phyloP scores from a whole-genome alignment of 2,329 filamentous ascomycete species.

The Pyricularia sp. region DNA sequence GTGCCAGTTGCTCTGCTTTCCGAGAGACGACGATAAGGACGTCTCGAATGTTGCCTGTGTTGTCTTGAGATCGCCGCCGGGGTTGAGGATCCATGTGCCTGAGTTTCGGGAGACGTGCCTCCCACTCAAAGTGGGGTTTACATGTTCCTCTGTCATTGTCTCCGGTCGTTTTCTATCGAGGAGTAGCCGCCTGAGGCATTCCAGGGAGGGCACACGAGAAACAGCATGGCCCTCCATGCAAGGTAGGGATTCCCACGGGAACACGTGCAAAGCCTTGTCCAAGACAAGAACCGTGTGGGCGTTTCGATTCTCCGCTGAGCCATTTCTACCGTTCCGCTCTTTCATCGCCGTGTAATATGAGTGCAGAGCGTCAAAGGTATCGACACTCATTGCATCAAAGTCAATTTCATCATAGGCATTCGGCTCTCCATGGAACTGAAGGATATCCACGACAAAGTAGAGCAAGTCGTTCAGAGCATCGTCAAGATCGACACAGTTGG shows the following conservation, averaged over 20 bases:
- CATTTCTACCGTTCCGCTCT: constrained; percentile 8
- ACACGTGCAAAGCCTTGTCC: constrained; percentile 81
- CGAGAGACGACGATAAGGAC: constrained; percentile 38
- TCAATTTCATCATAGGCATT: constrained; percentile 98
- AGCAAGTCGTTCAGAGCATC: constrained; percentile 86
- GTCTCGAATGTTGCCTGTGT: constrained; percentile 70
- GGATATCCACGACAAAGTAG: constrained; percentile 91
- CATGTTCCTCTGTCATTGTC: constrained; percentile 10
- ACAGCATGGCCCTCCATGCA: constrained; percentile 73
- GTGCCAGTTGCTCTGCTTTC: constrained; percentile 41
- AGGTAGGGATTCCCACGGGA: constrained; percentile 93
- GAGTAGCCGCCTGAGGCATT: constrained; percentile 69
- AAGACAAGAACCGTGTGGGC: constrained; percentile 79
- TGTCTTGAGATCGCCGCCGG: constrained; percentile 69
- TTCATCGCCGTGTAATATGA: constrained; percentile 57
- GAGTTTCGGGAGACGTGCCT: constrained; percentile 42
- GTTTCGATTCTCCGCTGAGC: constrained; percentile 24
- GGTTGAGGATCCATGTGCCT: constrained; percentile 82
- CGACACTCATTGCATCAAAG: constrained; percentile 83
- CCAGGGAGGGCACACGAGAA: constrained; percentile 80
- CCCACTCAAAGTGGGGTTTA: constrained; percentile 24
- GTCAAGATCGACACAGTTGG: constrained; percentile 61
- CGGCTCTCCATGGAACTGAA: constrained; percentile 91
- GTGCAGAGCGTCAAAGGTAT: constrained; percentile 75
- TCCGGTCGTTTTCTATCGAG: constrained; percentile 34